Base-by-base conservation (phyloP, 2,329 filamentous ascomycete genomes). In the Aspergillus aculeatus region DNA sequence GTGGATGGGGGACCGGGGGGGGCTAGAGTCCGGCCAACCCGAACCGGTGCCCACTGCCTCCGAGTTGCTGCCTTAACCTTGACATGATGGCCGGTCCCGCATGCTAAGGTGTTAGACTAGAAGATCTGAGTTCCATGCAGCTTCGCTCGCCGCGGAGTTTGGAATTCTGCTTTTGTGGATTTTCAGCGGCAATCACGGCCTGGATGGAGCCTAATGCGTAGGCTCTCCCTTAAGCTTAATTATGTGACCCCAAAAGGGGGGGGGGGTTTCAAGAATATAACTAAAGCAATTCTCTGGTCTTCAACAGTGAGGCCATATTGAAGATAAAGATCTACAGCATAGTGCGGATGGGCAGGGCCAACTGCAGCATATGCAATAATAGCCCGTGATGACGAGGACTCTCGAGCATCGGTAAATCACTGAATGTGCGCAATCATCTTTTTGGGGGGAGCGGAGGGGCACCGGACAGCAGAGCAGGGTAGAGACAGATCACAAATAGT, bases 81-180 rank as follows among this genome's bases (percentile, higher is more conserved):
- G 53, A 55, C 41, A 55, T 47, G 41, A 44, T 48, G 53, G 41
- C 53, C 53, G 47, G n/a, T 31, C 41, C 47, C 53, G 53, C 41
- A 31, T 44, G 38, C 38, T 44, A 44, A 44, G 16, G 16, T 19
- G 14, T 44, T 44, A 16, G 38, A n/a, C 16, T 44, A 16, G 38
- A n/a, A 19, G 38, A 44, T 44, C 16, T 44, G 16, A 7, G 19
- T 44, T 44, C 38, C 38, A 16, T 44, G 38, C 14, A 19, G 16
- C 38, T 19, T 44, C 16, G 38, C 16, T n/a, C 16, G n/a, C 38
- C 38, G 38, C 6, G 26, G 26, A 44, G 38, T 44, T 19, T 44
- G n/a, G 38, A 41, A 19, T 44, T 44, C 38, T n/a, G 38, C 14
- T 44, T 14, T 44, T 16, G 38, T 44, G 38, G 38, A 44, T n/a